Base-by-base conservation (phyloP, 805 yeast species). In the Metschnikowia bowlesiae region DNA sequence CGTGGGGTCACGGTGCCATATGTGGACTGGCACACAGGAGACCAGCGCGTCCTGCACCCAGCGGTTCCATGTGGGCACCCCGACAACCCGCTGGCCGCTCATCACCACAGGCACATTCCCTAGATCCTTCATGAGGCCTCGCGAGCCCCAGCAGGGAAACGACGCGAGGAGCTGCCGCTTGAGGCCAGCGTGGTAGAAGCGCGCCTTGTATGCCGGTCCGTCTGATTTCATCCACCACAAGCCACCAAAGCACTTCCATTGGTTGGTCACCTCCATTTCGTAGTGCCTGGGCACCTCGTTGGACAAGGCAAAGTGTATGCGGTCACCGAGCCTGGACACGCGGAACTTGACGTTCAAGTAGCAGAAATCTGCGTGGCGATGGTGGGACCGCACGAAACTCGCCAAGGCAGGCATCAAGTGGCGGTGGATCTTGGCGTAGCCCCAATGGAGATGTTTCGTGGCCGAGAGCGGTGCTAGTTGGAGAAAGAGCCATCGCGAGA, bases 371-470 rank as follows among this genome's bases (percentile, higher is more conserved):
- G 33, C 31, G 8, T 11, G 14, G 16, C 4, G 7, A 14, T 13
- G 6, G 8, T 10, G 14, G 13, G 46, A 44, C 3, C 29, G 26
- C 8, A 35, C 13, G 9, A 35, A 44, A 5, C 11, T 28, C 14
- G 32, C 39, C 32, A 44, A 36, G 1, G 11, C 54, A 0, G 75
- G 74, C 11, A 71, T 50, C 8, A 67, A 60, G 6, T 55, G 63
- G 28, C 73, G 50, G 41, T 70, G 69, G 14, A 73, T 39, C 50
- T 67, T 71, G 14, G 77, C 71, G 49, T 69, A 73, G 2, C 65
- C 54, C 74, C 74, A 73, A 53, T 72, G 70, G 51, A 65, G 70
- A 42, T 69, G 67, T 43, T 63, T 64, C 1, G 69, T 58, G 0
- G 75, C 58, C 1, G 75, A 66, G 4, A 65, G 48, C 0, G 68